Evolutionary conservation across 768 basidiomycete genomes (phyloP), one percentile per base, ranked within the genome.

Genomic region (Mycena alexandri): DNA sequence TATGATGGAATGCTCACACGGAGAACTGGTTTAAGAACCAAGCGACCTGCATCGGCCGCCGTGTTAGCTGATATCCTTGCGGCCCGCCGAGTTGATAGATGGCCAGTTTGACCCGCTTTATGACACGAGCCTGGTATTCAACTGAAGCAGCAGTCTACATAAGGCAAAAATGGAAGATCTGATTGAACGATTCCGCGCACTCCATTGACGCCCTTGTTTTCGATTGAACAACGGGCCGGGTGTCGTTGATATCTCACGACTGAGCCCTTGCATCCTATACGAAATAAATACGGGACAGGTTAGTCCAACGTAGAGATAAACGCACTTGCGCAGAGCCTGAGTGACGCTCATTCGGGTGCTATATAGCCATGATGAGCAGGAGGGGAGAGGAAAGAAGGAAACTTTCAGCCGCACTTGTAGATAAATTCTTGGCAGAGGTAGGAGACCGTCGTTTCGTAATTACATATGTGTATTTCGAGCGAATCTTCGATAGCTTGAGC

Each of bases 161-260:
- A 51, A 58, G n/a, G 38, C 38, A 38, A 38, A 14, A 38, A 22
- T 3, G 24, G 10, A 14, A 10, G 11, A 29, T 22, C 34, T 58
- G 48, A 65, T 51, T 21, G 48, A 21, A 52, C 12, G 9, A n/a
- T 11, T 12, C n/a, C 11, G 42, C 92, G 76, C 78, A 94, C 93
- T 81, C 93, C 93, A 94, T 72, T 93, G 90, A 70, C 91, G 88
- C 0, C 90, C 89, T 65, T 93, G 90, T 71, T 87, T 87, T 8
- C 88, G 87, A 65, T 87, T 91, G 81, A 92, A 90, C 38, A 87
- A 81, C 24, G 87, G 88, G 24, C 82, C 75, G 46, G 79, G 77
- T 14, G 75, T 70, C 3, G 71, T 68, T n/a, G 73, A 74, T 14
- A 77, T 74, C 29, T 82, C 81, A 50, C 76, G 80, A 54, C 85